Evolutionary conservation across 192 early-diverging fungal species (phyloP).

Genomic region (Coemansia furcata): DNA sequence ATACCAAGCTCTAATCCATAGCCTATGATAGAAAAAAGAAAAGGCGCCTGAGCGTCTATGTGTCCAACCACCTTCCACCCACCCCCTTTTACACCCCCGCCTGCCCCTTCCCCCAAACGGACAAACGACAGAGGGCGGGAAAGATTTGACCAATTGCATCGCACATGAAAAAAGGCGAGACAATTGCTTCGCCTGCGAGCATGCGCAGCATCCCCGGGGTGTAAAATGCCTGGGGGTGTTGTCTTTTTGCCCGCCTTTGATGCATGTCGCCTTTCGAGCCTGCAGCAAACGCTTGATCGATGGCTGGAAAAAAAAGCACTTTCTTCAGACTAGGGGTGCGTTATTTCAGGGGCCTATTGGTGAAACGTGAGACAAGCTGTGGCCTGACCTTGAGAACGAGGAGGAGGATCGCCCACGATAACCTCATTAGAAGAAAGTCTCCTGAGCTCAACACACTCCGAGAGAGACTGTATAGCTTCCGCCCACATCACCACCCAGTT

Average conservation of each 20-base stretch:
- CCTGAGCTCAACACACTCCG: background rate
- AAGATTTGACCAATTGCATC: slow-evolving; percentile 8
- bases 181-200: background rate
- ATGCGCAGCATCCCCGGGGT: background rate
- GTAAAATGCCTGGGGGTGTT: background rate
- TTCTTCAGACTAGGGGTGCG: background rate
- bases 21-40: too few species aligned
- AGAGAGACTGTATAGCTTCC: too few species aligned
- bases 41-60: background rate
- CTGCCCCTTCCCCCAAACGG: background rate
- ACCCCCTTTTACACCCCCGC: background rate
- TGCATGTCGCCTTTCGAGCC: slow-evolving; percentile 2
- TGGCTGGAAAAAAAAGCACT: background rate
- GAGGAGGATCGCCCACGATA: background rate
- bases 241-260: background rate
- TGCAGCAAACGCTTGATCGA: background rate
- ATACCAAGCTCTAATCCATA: background rate
- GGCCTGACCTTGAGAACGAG: background rate
- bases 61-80: background rate
- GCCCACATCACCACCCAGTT: background rate
- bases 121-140: slow-evolving; percentile 1
- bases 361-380: slow-evolving; percentile 4
- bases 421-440: background rate
- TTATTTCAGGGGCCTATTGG: background rate
- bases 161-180: background rate